A percentile compares a stretch with the other conserved stretches of the same genome.
Conservation (phyloP, 164 flowering plant species). For the Echeveria elegans region DNA sequence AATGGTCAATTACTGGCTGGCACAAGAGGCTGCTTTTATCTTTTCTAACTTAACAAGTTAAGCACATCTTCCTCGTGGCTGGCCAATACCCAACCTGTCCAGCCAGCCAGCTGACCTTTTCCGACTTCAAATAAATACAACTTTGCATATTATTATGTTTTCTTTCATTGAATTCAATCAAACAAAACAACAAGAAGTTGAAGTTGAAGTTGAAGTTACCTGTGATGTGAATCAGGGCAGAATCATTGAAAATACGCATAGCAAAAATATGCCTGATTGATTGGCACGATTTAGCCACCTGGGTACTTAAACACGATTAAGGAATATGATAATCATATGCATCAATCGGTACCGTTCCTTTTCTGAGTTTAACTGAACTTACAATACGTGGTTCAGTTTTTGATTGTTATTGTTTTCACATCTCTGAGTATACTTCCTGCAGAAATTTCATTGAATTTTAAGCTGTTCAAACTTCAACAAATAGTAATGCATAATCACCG, state of each 20-base stretch:
- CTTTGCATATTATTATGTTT: neutral
- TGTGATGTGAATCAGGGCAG: too few species aligned
- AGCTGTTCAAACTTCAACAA: neutral
- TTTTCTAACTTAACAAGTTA: neutral
- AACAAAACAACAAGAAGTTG: too few species aligned
- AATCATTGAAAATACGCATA: too few species aligned
- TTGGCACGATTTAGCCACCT: neutral
- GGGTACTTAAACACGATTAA: neutral
- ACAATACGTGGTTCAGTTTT: neutral
- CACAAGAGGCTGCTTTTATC: neutral
- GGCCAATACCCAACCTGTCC: neutral
- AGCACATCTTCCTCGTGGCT: neutral
- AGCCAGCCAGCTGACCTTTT: neutral
- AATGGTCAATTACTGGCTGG: neutral
- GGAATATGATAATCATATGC: neutral
- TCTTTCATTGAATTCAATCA: too few species aligned
- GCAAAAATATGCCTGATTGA: neutral
- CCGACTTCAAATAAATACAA: neutral
- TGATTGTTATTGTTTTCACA: too few species aligned
- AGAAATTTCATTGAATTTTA: neutral
- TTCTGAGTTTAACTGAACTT: neutral
- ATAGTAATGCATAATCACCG: too few species aligned
- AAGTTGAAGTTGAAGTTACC: too few species aligned
- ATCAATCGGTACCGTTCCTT: neutral
- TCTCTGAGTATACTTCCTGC: neutral